These are phyloP conservation scores for Eleusine coracana DNA, from an alignment of 176 grass and related monocot species.

Conservation along the genomic window DNA sequence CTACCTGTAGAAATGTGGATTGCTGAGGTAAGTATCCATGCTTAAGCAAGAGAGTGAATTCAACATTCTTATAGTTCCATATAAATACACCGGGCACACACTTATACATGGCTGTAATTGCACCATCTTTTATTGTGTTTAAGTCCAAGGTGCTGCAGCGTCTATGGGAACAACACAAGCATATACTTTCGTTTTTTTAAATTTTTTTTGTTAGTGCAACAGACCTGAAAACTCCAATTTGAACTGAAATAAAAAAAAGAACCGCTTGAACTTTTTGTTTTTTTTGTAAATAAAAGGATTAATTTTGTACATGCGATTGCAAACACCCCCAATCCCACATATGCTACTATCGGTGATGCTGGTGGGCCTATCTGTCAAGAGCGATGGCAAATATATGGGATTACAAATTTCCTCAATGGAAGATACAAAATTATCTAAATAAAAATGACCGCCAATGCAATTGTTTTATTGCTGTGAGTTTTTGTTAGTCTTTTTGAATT, in stretches of 20 bases:
- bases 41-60: background rate
- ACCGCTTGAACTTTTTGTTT: background rate
- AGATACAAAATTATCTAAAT: too few relatives aligned
- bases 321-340: too few relatives aligned
- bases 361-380: too few relatives aligned
- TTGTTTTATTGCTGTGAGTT: slow-evolving; percentile 17
- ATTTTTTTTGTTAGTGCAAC: background rate
- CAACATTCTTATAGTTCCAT: background rate
- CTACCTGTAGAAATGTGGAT: slow-evolving; percentile 80
- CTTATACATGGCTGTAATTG: background rate
- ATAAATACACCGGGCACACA: background rate
- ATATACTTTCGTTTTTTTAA: background rate
- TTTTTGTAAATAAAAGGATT: background rate
- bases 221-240: background rate
- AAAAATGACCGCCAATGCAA: background rate
- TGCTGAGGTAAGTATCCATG: slow-evolving; percentile 58
- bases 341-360: too few relatives aligned
- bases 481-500: background rate
- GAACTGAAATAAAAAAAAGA: slow-evolving; percentile 5
- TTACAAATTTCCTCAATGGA: too few relatives aligned
- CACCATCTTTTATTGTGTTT: background rate
- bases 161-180: background rate
- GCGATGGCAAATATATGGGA: too few relatives aligned
- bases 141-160: background rate
- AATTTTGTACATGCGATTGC: too few relatives aligned